A percentile compares a stretch with the other conserved stretches of the same genome.
Evolutionary conservation across 768 basidiomycete species (phyloP).

Genomic region (Phaffia australis): DNA sequence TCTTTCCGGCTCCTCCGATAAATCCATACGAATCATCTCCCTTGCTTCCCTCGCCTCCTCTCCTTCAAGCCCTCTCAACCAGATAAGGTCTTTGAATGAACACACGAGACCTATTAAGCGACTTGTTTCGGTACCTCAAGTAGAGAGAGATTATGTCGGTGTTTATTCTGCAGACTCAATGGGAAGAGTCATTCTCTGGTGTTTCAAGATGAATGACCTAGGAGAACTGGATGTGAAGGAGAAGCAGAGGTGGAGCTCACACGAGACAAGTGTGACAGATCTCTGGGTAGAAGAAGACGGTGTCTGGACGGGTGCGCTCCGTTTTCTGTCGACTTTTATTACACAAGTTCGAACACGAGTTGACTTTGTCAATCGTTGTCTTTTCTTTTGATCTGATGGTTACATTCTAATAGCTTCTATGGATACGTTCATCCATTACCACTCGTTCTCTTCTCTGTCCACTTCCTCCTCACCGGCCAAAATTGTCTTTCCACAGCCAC

Average conservation of each 20-base stretch:
- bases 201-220: slow-evolving; percentile 47
- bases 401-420: slow-evolving; percentile 54
- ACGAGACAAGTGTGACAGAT: slow-evolving; percentile 22
- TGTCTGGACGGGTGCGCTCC: slow-evolving; percentile 70
- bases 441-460: slow-evolving; percentile 50
- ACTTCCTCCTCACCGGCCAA: slow-evolving; percentile 44
- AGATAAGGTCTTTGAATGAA: slow-evolving; percentile 27
- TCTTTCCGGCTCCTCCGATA: slow-evolving; percentile 82
- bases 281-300: slow-evolving; percentile 47
- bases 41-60: slow-evolving; percentile 34
- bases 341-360: too few species aligned
- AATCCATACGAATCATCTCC: slow-evolving; percentile 56
- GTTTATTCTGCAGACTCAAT: slow-evolving; percentile 85
- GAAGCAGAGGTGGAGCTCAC: slow-evolving; percentile 19
- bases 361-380: too few species aligned
- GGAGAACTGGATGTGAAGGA: slow-evolving; percentile 46
- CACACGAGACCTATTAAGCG: slow-evolving; percentile 84
- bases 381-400: neutral
- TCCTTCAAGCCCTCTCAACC: slow-evolving; percentile 48
- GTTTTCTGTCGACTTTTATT: too few species aligned
- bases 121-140: slow-evolving; percentile 44
- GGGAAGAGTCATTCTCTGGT: slow-evolving; percentile 78
- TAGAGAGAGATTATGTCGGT: slow-evolving; percentile 30
- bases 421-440: slow-evolving; percentile 69
- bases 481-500: slow-evolving; percentile 40